Evolutionary conservation across 345 rosid species (phyloP), one percentile per base, ranked within the genome.

Genomic region (Kernera saxatilis): DNA sequence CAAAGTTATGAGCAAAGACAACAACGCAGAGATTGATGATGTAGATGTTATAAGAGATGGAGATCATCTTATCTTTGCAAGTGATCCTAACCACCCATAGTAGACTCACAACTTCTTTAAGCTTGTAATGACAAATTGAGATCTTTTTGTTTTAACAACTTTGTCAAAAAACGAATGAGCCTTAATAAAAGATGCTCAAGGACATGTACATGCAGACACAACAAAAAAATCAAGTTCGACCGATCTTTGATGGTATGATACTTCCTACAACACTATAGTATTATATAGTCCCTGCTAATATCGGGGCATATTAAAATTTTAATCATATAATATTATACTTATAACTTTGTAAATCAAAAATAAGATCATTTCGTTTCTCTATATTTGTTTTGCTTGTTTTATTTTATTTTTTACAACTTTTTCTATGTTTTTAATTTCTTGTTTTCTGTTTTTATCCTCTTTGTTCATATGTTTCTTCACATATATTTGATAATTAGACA

Each of bases 11-110:
- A 82, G 48, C 72, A 78, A 82, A 73, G 86, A 77, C 1, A 59
- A 85, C 57, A 67, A 84, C n/a, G 93, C 95, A 17, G 95, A 82
- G 70, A 84, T 94, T 36, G 98, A 89, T 17, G 82, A 82, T 53
- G 71, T 91, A 19, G 88, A 78, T 25, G 88, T 89, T 27, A 80
- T 91, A 12, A 83, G 92, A 83, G 98, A 93, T 29, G 95, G 90
- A 2, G 96, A 94, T 69, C 90, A 82, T 84, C 90, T 94, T 21
- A 39, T 84, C 56, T 86, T 89, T 70, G 78, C 70, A n/a, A 9
- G 40, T 51, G 41, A 75, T 43, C 61, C 56, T 25, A 51, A 45
- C 46, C 17, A 60, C 0, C 6, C 57, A 35, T 75, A 51, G 12
- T 23, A 26, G 14, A 52, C 15, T 22, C 18, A 5, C 35, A 39